Base-by-base conservation (phyloP, 768 basidiomycete species). In the Podaxis mareebaensis region DNA sequence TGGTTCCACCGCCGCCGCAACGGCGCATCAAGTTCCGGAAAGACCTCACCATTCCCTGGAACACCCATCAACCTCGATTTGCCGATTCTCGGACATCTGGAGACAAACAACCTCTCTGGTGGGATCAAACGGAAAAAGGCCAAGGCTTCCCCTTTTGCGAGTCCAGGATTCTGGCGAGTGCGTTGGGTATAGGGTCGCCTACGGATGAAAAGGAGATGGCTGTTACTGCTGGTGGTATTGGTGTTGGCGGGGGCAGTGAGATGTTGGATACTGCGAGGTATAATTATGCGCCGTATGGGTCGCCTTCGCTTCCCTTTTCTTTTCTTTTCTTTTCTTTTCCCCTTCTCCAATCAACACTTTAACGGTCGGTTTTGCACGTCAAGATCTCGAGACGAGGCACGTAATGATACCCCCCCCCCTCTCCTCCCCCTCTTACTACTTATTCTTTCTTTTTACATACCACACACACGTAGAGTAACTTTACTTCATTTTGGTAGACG, bases 81-180 rank as follows among this genome's bases (percentile, higher is more conserved):
- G 61, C 86, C 85, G 26, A 87, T 90, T 64, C 75, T 89, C 3
- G 87, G 87, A 15, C 83, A 88, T 59, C 84, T 87, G 65, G 68
- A 82, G 78, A 68, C 77, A 78, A 40, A 68, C 28, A 30, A 30
- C 58, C 0, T 30, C 20, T 73, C 22, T 22, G 6, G 79, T 81
- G 24, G 77, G 82, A 4, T 28, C 28, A 28, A 84, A 84, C 53
- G 61, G 6, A 62, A 56, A 38, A 61, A 61, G 30, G 12, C 8
- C 15, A 54, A 51, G 51, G 36, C 38, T 49, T 78, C 77, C 22
- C 59, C 59, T 15, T 60, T 60, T 40, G 13, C 59, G 12, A 33
- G 44, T 17, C 59, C 59, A 52, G 51, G 22, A 30, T 60, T 8
- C 76, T 85, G 63, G 82, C 84, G 8, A 79, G 78, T 61, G 82